Percentiles rank a stretch among this genome's conserved stretches.
Conservation (phyloP, 179 eudicot species). For the Silene vulgaris region DNA sequence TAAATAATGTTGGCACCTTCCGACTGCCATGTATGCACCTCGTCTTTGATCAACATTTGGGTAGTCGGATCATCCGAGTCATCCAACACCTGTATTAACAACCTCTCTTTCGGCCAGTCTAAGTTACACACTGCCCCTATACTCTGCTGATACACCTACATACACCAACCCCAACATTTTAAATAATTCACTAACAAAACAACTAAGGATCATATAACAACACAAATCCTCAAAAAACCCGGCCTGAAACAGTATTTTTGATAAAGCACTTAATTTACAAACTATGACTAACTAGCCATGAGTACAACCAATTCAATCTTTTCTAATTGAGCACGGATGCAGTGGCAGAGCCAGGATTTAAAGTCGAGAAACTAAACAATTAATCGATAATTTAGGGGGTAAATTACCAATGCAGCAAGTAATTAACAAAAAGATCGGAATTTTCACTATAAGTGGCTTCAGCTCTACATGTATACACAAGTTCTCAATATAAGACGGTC, state of each 20-base stretch:
- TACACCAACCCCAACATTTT: slow-evolving; percentile 1
- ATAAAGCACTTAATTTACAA: too few species aligned
- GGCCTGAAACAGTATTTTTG: neutral
- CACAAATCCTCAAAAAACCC: neutral
- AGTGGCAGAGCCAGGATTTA: too few species aligned
- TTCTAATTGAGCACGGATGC: too few species aligned
- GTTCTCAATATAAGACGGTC: too few species aligned
- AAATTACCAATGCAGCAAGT: too few species aligned
- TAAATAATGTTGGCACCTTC: slow-evolving; percentile 81
- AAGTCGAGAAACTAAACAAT: too few species aligned
- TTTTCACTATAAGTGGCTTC: too few species aligned
- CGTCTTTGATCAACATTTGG: slow-evolving; percentile 73
- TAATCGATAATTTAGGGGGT: too few species aligned
- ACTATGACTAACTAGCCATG: neutral
- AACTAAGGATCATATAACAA: neutral
- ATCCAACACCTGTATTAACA: slow-evolving; percentile 77
- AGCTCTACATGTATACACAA: too few species aligned
- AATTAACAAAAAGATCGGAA: too few species aligned
- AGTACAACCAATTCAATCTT: too few species aligned
- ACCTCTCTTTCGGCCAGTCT: slow-evolving; percentile 78
- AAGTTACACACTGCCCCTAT: slow-evolving; percentile 85
- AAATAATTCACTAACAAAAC: neutral
- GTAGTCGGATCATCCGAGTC: slow-evolving; percentile 85
- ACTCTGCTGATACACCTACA: slow-evolving; percentile 92
- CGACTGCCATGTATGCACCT: slow-evolving; percentile 75